Percentiles rank a stretch among this genome's conserved stretches.
Evolutionary conservation across 2,329 filamentous ascomycete genomes (phyloP).

Genomic region (Ceratocystis eucalypticola): DNA sequence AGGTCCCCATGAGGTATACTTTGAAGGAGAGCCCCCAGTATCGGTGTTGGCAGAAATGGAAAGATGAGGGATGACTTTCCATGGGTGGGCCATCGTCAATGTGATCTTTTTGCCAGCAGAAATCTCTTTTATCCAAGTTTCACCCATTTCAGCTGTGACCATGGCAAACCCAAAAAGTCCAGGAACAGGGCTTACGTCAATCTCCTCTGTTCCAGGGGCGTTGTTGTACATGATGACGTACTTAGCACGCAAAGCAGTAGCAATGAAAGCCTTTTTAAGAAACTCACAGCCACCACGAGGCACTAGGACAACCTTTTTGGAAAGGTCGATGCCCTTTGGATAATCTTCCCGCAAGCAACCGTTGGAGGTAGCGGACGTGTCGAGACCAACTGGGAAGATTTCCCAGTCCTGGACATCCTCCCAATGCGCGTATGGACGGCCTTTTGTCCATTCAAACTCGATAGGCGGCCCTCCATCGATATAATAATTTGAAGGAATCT

Average conservation of each 20-base stretch:
- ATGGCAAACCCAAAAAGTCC: conserved; percentile 31
- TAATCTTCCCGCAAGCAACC: conserved; percentile 39
- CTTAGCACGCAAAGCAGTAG: conserved; percentile 41
- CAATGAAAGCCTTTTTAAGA: conserved; percentile 39
- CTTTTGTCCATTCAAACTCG: conserved; percentile 33
- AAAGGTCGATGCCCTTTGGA: conserved; percentile 26
- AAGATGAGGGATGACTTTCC: conserved; percentile 28
- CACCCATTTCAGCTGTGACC: conserved; percentile 31
- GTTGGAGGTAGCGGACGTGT: conserved; percentile 36
- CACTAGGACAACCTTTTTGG: conserved; percentile 49
- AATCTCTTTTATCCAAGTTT: conserved; percentile 32
- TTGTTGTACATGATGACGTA: conserved; percentile 53
- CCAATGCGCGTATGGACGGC: conserved; percentile 31
- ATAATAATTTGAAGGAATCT: conserved; percentile 31
- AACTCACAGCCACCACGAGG: conserved; percentile 46
- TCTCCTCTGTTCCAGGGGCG: conserved; percentile 26
- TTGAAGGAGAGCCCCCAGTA: conserved; percentile 39
- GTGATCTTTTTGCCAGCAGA: conserved; percentile 32
- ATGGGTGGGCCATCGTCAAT: conserved; percentile 33
- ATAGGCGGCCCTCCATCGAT: conserved; percentile 27
- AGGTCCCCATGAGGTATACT: conserved; percentile 47
- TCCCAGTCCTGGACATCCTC: conserved; percentile 32
- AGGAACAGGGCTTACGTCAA: conserved; percentile 25
- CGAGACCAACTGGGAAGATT: conserved; percentile 36
- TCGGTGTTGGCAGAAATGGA: conserved; percentile 27